These are phyloP conservation scores for Ambrosia artemisiifolia DNA, from an alignment of 129 eudicot species.

Conservation along the genomic window DNA sequence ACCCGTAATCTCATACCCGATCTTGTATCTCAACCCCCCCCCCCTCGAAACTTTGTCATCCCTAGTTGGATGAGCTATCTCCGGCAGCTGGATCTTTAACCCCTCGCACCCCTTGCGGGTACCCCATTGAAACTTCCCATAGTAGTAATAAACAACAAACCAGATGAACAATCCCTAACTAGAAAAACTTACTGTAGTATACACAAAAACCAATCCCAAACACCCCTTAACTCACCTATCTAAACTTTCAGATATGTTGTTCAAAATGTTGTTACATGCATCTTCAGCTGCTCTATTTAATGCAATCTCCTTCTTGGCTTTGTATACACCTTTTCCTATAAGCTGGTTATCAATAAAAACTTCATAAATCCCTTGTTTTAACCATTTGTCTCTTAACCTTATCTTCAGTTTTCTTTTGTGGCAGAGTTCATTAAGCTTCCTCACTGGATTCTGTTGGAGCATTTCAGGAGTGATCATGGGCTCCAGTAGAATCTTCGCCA, in stretches of 20 bases:
- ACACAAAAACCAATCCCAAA: too few species aligned
- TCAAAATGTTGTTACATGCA: slow-evolving; percentile 52
- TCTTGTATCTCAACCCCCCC: too few species aligned
- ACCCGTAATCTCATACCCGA: too few species aligned
- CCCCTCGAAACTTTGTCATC: too few species aligned
- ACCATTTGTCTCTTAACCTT: slow-evolving; percentile 47
- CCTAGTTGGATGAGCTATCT: too few species aligned
- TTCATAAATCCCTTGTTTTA: slow-evolving; percentile 43
- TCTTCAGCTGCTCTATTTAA: slow-evolving; percentile 68
- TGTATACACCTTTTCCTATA: slow-evolving; percentile 55
- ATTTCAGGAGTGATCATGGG: slow-evolving; percentile 71
- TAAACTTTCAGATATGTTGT: background rate
- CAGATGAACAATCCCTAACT: too few species aligned
- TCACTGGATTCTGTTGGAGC: slow-evolving; percentile 61
- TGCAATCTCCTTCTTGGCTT: slow-evolving; percentile 65
- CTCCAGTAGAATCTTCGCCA: slow-evolving; percentile 49
- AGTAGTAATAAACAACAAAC: too few species aligned
- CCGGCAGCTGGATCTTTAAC: too few species aligned
- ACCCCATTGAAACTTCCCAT: too few species aligned
- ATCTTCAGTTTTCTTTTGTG: slow-evolving; percentile 52
- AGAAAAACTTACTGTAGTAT: too few species aligned
- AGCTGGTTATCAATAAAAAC: slow-evolving; percentile 46
- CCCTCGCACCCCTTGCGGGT: too few species aligned
- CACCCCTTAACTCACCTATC: too few species aligned
- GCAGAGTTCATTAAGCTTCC: slow-evolving; percentile 60